Conservation (phyloP, 768 basidiomycete species). For the Tulasnella sp. region DNA sequence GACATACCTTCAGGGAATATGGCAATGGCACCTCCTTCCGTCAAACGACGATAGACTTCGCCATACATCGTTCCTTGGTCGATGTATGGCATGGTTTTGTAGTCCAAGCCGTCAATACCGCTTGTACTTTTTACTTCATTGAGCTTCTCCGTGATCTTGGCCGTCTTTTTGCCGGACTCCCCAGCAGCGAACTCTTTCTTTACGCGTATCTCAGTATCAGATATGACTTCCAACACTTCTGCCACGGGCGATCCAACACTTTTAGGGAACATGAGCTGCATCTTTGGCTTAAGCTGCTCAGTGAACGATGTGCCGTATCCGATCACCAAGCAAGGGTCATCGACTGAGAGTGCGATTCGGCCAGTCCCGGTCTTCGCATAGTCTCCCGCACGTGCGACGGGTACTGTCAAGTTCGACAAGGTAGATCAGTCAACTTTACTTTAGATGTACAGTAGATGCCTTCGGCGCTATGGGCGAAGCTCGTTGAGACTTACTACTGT, state of each 20-base stretch:
- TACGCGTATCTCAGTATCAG: slow-evolving; percentile 71
- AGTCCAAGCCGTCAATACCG: slow-evolving; percentile 54
- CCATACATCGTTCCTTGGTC: slow-evolving; percentile 94
- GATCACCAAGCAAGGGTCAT: slow-evolving; percentile 70
- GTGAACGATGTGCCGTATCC: slow-evolving; percentile 75
- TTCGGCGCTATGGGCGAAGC: background rate
- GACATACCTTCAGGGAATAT: slow-evolving; percentile 91
- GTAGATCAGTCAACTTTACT: background rate
- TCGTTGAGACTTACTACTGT: slow-evolving; percentile 58
- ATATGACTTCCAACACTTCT: slow-evolving; percentile 79
- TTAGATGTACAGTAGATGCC: background rate
- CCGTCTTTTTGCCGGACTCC: slow-evolving; percentile 63
- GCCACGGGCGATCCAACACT: slow-evolving; percentile 62
- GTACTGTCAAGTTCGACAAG: slow-evolving; percentile 43
- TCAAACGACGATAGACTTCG: slow-evolving; percentile 78
- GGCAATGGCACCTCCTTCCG: slow-evolving; percentile 81
- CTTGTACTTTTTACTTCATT: slow-evolving; percentile 41
- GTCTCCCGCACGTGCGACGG: slow-evolving; percentile 87
- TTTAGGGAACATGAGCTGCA: slow-evolving; percentile 83
- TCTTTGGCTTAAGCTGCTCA: slow-evolving; percentile 58
- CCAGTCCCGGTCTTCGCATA: slow-evolving; percentile 67
- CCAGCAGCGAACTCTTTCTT: slow-evolving; percentile 74
- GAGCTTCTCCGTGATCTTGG: slow-evolving; percentile 53
- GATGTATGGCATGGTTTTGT: slow-evolving; percentile 75
- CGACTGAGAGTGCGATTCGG: slow-evolving; percentile 50